These are phyloP conservation scores for Chaetomium strumarium DNA, from an alignment of 2,329 filamentous ascomycete genomes.

Conservation along the genomic window DNA sequence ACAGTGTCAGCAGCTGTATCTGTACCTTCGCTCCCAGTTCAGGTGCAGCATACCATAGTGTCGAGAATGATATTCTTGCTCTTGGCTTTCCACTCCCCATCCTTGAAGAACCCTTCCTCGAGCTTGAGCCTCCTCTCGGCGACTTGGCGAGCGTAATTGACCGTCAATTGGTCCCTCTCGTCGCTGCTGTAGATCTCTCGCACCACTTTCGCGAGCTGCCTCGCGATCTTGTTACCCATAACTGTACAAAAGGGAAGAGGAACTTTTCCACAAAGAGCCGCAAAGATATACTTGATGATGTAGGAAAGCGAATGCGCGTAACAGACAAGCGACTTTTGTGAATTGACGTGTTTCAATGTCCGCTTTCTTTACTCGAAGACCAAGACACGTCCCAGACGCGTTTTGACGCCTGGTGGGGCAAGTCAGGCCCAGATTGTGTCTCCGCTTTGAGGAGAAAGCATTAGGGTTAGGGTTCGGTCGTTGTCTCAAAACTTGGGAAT, in stretches of 20 bases:
- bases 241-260: not conserved
- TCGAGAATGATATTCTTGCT: constrained; percentile 54
- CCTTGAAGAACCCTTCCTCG: constrained; percentile 45
- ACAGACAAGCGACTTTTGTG: no score
- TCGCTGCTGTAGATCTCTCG: constrained; percentile 39
- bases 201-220: constrained; percentile 43
- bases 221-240: constrained; percentile 31
- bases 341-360: no score
- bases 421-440: no score
- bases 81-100: constrained; percentile 48
- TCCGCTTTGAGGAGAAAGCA: no score
- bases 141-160: constrained; percentile 51
- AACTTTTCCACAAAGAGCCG: no score
- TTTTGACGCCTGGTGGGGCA: no score
- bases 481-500: no score
- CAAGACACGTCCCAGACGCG: no score
- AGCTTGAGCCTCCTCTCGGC: constrained; percentile 46
- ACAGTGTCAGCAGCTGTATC: constrained; percentile 4
- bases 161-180: constrained; percentile 43
- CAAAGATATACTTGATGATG: no score
- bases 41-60: constrained; percentile 42
- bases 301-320: no score
- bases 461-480: no score
- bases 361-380: no score
- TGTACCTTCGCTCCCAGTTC: not conserved